phyloP scores from a whole-genome alignment of 208 protist species.

The Acanthamoeba divionensis region DNA sequence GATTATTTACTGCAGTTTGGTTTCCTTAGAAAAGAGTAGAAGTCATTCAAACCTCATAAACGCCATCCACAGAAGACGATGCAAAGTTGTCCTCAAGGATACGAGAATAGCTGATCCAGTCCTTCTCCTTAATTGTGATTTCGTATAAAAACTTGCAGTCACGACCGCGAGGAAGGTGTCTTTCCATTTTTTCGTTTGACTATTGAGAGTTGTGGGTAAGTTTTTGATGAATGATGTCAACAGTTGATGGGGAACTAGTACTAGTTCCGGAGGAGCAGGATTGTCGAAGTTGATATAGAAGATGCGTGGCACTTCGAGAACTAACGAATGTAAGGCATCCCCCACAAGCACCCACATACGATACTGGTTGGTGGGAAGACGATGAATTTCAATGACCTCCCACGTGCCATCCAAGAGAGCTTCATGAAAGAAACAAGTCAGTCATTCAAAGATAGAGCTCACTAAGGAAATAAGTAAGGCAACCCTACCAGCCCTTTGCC shows the following conservation, averaged over 20 bases:
- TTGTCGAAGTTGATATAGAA: slow-evolving; percentile 51
- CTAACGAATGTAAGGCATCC: slow-evolving; percentile 45
- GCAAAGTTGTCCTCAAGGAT: neutral
- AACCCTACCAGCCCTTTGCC: slow-evolving; percentile 18
- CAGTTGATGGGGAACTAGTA: neutral
- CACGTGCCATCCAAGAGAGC: slow-evolving; percentile 8
- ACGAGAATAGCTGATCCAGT: neutral
- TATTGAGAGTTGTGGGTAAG: neutral
- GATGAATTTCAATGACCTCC: slow-evolving; percentile 33
- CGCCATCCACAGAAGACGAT: neutral
- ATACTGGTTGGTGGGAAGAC: neutral
- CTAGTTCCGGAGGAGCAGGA: neutral
- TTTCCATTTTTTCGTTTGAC: neutral
- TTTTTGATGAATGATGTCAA: neutral
- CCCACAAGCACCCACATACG: slow-evolving; percentile 50
- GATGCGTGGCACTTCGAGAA: slow-evolving; percentile 30
- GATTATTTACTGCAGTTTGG: too few species aligned
- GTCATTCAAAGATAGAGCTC: too few species aligned
- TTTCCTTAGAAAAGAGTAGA: too few species aligned
- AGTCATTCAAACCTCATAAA: too few species aligned
- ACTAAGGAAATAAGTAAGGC: too few species aligned
- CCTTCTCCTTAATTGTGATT: neutral
- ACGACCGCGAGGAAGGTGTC: neutral
- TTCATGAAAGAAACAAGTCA: too few species aligned
- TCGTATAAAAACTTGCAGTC: neutral